Base-by-base conservation (phyloP, 2,329 filamentous ascomycete genomes). In the Epichloe uncinata region DNA sequence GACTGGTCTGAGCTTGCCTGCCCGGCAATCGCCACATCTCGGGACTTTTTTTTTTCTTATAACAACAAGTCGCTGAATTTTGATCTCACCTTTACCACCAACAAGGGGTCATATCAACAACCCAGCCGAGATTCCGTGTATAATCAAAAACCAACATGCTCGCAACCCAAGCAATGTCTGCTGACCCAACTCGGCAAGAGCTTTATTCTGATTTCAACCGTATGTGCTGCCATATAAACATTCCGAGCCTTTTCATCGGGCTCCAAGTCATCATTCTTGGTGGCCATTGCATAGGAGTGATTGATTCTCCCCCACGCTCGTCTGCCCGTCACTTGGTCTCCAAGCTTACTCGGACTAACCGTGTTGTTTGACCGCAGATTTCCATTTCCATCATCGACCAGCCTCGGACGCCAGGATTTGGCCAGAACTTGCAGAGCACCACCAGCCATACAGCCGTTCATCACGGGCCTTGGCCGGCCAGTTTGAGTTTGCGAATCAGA, bases 81-180 rank as follows among this genome's bases (percentile, higher is more conserved):
- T 1, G 1, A 9, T 30, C 9, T 30, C 26, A 30, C 9, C 26
- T 30, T 30, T 8, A 11, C 26, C 26, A 30, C 8, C 8, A 11
- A 30, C 8, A 30, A 30, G 26, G 26, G 8, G 8, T 11, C 8
- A 30, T 11, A 30, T 30, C 26, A 30, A 30, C 26, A 30, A 30
- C 26, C 26, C 26, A 30, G 1, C 26, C 8, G 8, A 4, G 8
- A 30, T 30, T 30, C 8, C 26, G 26, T 9, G 1, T 9, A 11
- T 4, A 30, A 15, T 2, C 30, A 42, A 15, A 20, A 43, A 26
- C 16, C 13, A 42, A 33, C 30, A 48, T 48, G 47, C 47, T 48
- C 30, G 47, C 47, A 36, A 48, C 47, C 16, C 47, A 48, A 43
- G 40, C 30, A 18, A 48, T 48, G 47, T n/a, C 47, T 42, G 47